Percentiles rank a stretch among this genome's conserved stretches.
Evolutionary conservation across 176 grass and related monocot species (phyloP).

Genomic region (Bromus sterilis): DNA sequence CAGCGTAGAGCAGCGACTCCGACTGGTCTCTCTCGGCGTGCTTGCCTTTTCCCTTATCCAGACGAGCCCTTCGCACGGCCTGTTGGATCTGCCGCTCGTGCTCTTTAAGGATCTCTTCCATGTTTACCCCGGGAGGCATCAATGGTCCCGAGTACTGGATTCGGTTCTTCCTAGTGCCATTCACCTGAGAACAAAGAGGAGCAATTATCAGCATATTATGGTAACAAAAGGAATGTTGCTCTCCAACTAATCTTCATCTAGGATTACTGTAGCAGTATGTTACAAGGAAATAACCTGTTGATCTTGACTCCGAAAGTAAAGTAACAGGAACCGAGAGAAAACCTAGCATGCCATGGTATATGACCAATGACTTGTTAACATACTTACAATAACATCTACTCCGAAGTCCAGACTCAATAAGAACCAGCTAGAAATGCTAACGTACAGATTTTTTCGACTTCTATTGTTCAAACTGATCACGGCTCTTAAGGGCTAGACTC

Average conservation of each 20-base stretch:
- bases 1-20: slow-evolving; percentile 47
- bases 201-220: slow-evolving; percentile 19
- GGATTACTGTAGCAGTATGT: background rate
- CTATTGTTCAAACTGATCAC: background rate
- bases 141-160: slow-evolving; percentile 94
- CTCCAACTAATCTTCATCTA: background rate
- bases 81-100: slow-evolving; percentile 91
- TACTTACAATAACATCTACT: background rate
- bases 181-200: slow-evolving; percentile 36
- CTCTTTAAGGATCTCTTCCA: slow-evolving; percentile 88
- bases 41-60: slow-evolving; percentile 70
- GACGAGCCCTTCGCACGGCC: slow-evolving; percentile 61
- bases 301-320: background rate
- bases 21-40: slow-evolving; percentile 62
- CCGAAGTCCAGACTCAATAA: background rate
- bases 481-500: background rate
- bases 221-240: background rate
- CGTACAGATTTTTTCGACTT: background rate
- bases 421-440: background rate
- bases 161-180: slow-evolving; percentile 78
- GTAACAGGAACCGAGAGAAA: background rate
- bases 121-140: slow-evolving; percentile 86
- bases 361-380: background rate
- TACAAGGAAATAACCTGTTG: background rate
- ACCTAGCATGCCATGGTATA: background rate